Percentiles rank a stretch among this genome's conserved stretches.
Conservation (phyloP, 1,284 basidiomycete species). For the Filobasidium uniguttulatum region DNA sequence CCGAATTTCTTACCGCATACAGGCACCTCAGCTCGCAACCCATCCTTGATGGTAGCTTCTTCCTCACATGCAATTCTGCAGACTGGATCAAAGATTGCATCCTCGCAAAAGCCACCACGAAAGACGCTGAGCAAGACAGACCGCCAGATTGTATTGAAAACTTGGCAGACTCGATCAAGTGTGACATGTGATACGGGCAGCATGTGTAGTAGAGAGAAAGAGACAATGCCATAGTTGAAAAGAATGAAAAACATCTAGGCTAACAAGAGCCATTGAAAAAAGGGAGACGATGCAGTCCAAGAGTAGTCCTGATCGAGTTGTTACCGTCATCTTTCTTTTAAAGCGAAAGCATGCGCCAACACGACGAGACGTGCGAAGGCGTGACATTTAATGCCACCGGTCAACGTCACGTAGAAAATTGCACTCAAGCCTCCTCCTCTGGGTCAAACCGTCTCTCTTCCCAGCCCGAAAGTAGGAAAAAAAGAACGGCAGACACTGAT, state of each 20-base stretch:
- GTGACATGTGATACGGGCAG: too few species aligned
- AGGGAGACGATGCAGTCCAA: constrained; percentile 33
- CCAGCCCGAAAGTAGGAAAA: neutral
- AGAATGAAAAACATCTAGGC: constrained; percentile 35
- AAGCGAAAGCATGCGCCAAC: neutral
- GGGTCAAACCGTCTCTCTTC: constrained; percentile 11
- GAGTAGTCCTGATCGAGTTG: constrained; percentile 42
- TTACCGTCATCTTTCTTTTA: constrained; percentile 16
- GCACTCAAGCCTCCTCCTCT: constrained; percentile 36
- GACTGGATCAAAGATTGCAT: too few species aligned
- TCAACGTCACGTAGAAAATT: constrained; percentile 38
- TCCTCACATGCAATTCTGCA: too few species aligned
- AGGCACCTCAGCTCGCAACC: too few species aligned
- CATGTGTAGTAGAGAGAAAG: too few species aligned
- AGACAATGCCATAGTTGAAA: too few species aligned
- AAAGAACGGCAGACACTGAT: constrained; percentile 9
- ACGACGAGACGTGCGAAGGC: neutral
- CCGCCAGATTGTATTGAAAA: too few species aligned
- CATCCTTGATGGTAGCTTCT: too few species aligned
- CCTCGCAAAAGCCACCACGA: too few species aligned
- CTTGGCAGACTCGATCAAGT: too few species aligned
- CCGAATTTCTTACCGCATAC: too few species aligned
- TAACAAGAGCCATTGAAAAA: constrained; percentile 11
- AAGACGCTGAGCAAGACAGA: too few species aligned
- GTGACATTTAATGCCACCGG: neutral